Evolutionary conservation across 306 rosid genomes (phyloP), one percentile per base, ranked within the genome.

Genomic region (Senna tora): DNA sequence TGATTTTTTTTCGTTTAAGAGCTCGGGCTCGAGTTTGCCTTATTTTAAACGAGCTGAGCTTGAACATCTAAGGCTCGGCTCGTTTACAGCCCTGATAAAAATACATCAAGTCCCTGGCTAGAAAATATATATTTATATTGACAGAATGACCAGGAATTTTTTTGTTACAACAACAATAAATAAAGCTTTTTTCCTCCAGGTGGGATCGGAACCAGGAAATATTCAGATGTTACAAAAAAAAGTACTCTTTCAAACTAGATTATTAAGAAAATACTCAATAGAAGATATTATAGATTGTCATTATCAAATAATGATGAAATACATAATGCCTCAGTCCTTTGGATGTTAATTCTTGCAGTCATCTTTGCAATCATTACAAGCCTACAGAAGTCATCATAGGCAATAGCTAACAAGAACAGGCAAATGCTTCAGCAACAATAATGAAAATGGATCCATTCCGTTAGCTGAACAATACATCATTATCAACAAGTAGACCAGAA

Each of bases 291-390:
- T 19, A 20, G 12, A 56, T 19, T 46, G 34, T 51, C 20, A 51
- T 1, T 30, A 32, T 15, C 43, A 51, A 51, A 58, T 38, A 53
- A 15, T 19, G 22, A 14, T 15, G 9, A 50, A 7, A 8, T 3
- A 20, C n/a, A 16, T 30, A 47, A 9, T 46, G 64, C 74, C 64
- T 53, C 52, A 38, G 64, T 53, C 49, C 64, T n/a, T 53, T 69
- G 52, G 39, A 21, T 69, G 39, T 21, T 34, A 68, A 51, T 50
- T 20, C 11, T 52, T 69, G 41, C 74, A 69, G 20, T 69, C 64
- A 69, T 53, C 74, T 69, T 6, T 21, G 39, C 63, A 53, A 53
- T 69, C 74, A 53, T 53, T 69, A 53, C 74, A 69, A 69, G 63
- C 74, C 73, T 68, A 69, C 63, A 16, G 57, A 19, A 38, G 49